A percentile compares a stretch with the other conserved stretches of the same genome.
These are phyloP conservation scores for Trichoderma hamatum DNA, from an alignment of 2,329 filamentous ascomycete genomes.

Conservation along the genomic window DNA sequence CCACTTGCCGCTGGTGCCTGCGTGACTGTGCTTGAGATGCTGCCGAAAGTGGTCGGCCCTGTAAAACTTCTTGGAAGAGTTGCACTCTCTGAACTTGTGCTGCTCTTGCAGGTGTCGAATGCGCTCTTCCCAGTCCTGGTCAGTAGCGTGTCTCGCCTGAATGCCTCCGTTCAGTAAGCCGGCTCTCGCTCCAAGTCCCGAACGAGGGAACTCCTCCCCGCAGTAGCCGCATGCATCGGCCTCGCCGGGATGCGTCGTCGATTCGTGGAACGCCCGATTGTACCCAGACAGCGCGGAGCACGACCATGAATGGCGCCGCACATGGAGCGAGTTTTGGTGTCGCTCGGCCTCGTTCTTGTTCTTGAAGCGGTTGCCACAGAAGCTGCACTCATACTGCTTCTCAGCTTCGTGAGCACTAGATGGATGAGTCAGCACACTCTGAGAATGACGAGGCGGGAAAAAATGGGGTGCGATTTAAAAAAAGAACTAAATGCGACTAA, in stretches of 20 bases:
- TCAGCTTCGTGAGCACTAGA: conserved; percentile 83
- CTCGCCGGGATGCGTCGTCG: conserved; percentile 65
- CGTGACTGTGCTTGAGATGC: conserved; percentile 96
- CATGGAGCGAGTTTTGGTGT: conserved; percentile 92
- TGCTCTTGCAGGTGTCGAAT: conserved; percentile 85
- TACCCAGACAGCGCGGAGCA: conserved; percentile 82
- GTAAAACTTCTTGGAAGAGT: conserved; percentile 97
- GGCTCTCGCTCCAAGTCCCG: conserved; percentile 46
- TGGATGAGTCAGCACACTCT: background rate
- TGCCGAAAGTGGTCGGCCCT: conserved; percentile 97
- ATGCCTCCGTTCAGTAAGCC: conserved; percentile 42
- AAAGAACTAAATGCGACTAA: background rate
- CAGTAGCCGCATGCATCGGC: conserved; percentile 92
- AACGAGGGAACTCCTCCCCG: conserved; percentile 78
- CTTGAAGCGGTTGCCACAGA: conserved; percentile 94
- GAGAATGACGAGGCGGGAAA: background rate
- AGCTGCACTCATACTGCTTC: conserved; percentile 93
- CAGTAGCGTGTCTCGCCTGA: conserved; percentile 58
- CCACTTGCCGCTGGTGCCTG: conserved; percentile 96
- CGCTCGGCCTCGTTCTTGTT: conserved; percentile 98
- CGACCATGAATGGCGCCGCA: conserved; percentile 94
- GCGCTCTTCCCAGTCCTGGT: conserved; percentile 85
- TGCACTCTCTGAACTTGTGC: conserved; percentile 98
- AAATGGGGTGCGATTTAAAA: background rate
- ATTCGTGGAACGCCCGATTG: conserved; percentile 85